Base-by-base conservation (phyloP, 1,284 basidiomycete genomes). In the Calocybe gambosa region DNA sequence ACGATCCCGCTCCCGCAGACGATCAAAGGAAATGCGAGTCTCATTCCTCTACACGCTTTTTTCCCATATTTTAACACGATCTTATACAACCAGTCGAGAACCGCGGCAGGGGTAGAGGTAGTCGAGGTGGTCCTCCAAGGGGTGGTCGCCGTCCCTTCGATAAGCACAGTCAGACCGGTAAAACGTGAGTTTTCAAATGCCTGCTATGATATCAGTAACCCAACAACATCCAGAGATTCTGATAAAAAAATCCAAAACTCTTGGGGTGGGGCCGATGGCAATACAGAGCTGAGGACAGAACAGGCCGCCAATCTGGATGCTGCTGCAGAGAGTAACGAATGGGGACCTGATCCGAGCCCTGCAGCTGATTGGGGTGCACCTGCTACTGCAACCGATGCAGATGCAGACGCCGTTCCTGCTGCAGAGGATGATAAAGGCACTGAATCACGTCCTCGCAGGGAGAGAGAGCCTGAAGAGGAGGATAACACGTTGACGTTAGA, bases 191-290 rank as follows among this genome's bases (percentile, higher is more conserved):
- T 33, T n/a, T 23, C 4, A 4, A 23, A 23, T 7, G 21, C 21
- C 39, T 42, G 10, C 15, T 8, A 13, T 34, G 6, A 15, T 33
- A 26, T 16, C 16, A 49, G 40, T 51, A 21, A 53, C 46, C 43
- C 35, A 29, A 31, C 25, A 42, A 29, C 28, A 34, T 51, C 47
- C 56, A 90, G 85, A 64, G 93, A 96, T 69, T 85, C 88, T 37
- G 86, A 92, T 58, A 96, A 96, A 80, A 89, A 89, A 73, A 69
- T 93, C 57, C 85, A 89, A 65, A 88, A 92, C 64, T 86, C 84
- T 54, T 96, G 92, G 92, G 92, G 92, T 54, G 89, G 86, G 50
- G 88, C 91, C 58, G 89, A 93, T 59, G 89, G 84, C 59, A 74
- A 73, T 55, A 65, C 82, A 33, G 90, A 92, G 66, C 73, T 85